Evolutionary conservation across 371 early-diverging fungal species (phyloP).

Genomic region (Syncephalastrum sp.): DNA sequence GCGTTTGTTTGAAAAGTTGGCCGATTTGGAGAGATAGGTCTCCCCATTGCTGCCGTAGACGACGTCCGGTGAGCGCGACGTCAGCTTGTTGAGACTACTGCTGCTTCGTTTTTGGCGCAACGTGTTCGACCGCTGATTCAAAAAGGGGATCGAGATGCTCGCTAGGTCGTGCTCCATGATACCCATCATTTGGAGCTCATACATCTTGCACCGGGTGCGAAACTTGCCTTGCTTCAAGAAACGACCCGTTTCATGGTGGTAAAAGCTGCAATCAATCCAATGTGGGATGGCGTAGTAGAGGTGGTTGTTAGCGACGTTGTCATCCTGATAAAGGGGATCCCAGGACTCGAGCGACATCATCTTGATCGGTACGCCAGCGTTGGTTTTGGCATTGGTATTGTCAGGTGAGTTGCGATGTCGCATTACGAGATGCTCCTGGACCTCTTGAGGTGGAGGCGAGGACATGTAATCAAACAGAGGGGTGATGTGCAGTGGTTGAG

Average conservation of each 20-base stretch:
- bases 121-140: constrained; percentile 18
- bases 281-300: constrained; percentile 81
- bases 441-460: constrained; percentile 29
- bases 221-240: constrained; percentile 56
- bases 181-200: constrained; percentile 83
- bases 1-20: constrained; percentile 24
- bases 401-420: constrained; percentile 5
- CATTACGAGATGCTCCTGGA: constrained; percentile 12
- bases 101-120: constrained; percentile 28
- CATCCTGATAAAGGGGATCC: constrained; percentile 61
- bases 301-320: constrained; percentile 30
- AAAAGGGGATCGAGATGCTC: constrained; percentile 57
- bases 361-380: constrained; percentile 17
- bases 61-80: constrained; percentile 17
- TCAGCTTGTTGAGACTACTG: constrained; percentile 38
- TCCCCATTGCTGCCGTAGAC: constrained; percentile 24
- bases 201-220: constrained; percentile 77
- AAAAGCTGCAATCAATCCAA: constrained; percentile 94
- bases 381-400: constrained; percentile 9
- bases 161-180: constrained; percentile 69
- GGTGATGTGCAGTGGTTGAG: constrained; percentile 84
- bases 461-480: constrained; percentile 85
- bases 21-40: constrained; percentile 40
- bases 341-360: constrained; percentile 40
- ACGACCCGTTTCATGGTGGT: constrained; percentile 57